A percentile compares a stretch with the other conserved stretches of the same genome.
Evolutionary conservation across 2,329 filamentous ascomycete genomes (phyloP).

Genomic region (Trichoderma citrinoviride): DNA sequence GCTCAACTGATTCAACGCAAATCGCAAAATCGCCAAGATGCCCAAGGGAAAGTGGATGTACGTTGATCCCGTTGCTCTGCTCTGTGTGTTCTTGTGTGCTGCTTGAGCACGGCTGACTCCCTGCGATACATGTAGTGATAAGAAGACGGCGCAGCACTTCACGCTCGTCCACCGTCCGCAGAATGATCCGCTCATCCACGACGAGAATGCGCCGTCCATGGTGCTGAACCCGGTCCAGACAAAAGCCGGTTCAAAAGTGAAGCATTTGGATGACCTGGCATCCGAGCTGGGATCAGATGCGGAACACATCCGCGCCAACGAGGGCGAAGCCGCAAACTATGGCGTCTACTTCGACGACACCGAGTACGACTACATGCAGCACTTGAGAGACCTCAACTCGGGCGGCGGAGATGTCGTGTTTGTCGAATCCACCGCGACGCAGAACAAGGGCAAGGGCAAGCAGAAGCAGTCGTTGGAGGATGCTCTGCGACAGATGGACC

Average conservation of each 20-base stretch:
- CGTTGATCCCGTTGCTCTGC: slow-evolving; percentile 23
- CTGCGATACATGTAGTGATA: slow-evolving; percentile 61
- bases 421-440: slow-evolving; percentile 67
- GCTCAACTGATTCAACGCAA: slow-evolving; percentile 15
- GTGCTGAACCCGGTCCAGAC: slow-evolving; percentile 71
- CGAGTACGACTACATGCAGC: slow-evolving; percentile 99
- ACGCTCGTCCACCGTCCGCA: slow-evolving; percentile 93
- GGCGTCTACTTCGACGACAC: slow-evolving; percentile 95
- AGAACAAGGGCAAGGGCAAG: slow-evolving; percentile 68
- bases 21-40: slow-evolving; percentile 54
- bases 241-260: slow-evolving; percentile 47
- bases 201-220: slow-evolving; percentile 83
- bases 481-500: slow-evolving; percentile 63
- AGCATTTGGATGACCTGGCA: slow-evolving; percentile 71
- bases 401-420: slow-evolving; percentile 74
- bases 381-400: slow-evolving; percentile 81
- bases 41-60: slow-evolving; percentile 70
- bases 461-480: slow-evolving; percentile 80
- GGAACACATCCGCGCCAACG: slow-evolving; percentile 72
- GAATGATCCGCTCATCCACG: slow-evolving; percentile 95
- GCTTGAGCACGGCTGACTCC: not conserved
- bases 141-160: slow-evolving; percentile 90
- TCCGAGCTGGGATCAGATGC: slow-evolving; percentile 70
- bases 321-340: slow-evolving; percentile 92
- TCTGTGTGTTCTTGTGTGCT: not conserved